phyloP scores from a whole-genome alignment of 2,329 filamentous ascomycete species.

The Cytospora schulzeri region DNA sequence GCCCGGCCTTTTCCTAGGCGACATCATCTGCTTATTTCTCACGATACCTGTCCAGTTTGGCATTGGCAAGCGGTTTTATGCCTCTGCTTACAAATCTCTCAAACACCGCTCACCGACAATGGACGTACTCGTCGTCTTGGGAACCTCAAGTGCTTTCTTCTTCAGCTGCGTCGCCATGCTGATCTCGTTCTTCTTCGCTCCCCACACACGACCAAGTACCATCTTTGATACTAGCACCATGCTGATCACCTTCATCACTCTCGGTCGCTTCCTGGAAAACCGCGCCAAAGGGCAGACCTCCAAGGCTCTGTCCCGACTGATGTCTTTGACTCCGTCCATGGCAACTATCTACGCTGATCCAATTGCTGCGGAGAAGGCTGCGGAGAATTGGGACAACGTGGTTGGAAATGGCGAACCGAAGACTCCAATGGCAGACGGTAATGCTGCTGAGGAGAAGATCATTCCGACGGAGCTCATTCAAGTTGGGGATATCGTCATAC shows the following conservation, averaged over 20 bases:
- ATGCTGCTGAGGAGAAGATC: slow-evolving; percentile 75
- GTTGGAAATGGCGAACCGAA: slow-evolving; percentile 48
- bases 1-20: slow-evolving; percentile 82
- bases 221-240: slow-evolving; percentile 98
- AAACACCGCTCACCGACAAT: slow-evolving; percentile 92
- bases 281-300: slow-evolving; percentile 94
- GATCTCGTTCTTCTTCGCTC: slow-evolving; percentile 73
- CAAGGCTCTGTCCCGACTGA: slow-evolving; percentile 86
- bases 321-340: slow-evolving; percentile 96
- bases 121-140: slow-evolving; percentile 93
- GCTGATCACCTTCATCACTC: slow-evolving; percentile 92
- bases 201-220: slow-evolving; percentile 80
- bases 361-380: slow-evolving; percentile 87
- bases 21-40: slow-evolving; percentile 78
- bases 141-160: slow-evolving; percentile 93
- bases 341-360: slow-evolving; percentile 95
- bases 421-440: slow-evolving; percentile 50
- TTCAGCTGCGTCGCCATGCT: slow-evolving; percentile 89
- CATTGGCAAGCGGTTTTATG: slow-evolving; percentile 90
- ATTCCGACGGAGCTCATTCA: slow-evolving; percentile 94
- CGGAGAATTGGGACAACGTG: slow-evolving; percentile 70
- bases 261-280: slow-evolving; percentile 92
- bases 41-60: slow-evolving; percentile 96
- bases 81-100: slow-evolving; percentile 89
- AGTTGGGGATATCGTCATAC: slow-evolving; percentile 88